phyloP scores from a whole-genome alignment of 768 basidiomycete genomes.

The Crepidotus variabilis region DNA sequence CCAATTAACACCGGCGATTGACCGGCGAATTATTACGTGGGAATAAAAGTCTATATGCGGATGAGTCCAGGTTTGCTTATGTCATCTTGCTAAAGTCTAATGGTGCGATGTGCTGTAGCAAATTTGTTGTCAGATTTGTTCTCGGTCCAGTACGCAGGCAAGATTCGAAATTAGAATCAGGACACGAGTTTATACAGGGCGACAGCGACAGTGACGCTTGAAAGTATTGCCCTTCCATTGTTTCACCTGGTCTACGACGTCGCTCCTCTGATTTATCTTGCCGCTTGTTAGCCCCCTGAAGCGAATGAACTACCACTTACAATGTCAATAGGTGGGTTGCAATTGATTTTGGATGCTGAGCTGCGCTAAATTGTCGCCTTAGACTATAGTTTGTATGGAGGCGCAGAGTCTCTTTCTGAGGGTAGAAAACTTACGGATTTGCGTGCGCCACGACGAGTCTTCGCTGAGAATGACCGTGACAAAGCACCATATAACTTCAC shows the following conservation, averaged over 20 bases:
- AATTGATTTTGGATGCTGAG: background rate
- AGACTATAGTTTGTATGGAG: constrained; percentile 83
- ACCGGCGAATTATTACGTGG: too few relatives aligned
- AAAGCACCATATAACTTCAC: constrained; percentile 39
- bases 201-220: too few relatives aligned
- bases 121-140: background rate
- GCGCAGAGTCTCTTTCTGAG: constrained; percentile 72
- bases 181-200: too few relatives aligned
- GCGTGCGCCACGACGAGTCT: constrained; percentile 50
- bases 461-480: constrained; percentile 36
- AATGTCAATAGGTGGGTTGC: constrained; percentile 11
- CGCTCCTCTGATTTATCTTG: too few relatives aligned
- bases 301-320: background rate
- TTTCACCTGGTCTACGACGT: too few relatives aligned
- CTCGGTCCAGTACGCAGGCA: background rate
- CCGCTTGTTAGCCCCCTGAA: background rate
- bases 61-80: background rate
- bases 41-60: too few relatives aligned
- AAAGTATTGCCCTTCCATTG: too few relatives aligned
- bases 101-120: background rate
- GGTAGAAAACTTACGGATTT: constrained; percentile 29
- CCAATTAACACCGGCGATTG: too few relatives aligned
- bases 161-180: too few relatives aligned
- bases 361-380: background rate
- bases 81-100: background rate